These are phyloP conservation scores for Cupressus sempervirens DNA, from an alignment of 75 land plant genomes.

Conservation along the genomic window DNA sequence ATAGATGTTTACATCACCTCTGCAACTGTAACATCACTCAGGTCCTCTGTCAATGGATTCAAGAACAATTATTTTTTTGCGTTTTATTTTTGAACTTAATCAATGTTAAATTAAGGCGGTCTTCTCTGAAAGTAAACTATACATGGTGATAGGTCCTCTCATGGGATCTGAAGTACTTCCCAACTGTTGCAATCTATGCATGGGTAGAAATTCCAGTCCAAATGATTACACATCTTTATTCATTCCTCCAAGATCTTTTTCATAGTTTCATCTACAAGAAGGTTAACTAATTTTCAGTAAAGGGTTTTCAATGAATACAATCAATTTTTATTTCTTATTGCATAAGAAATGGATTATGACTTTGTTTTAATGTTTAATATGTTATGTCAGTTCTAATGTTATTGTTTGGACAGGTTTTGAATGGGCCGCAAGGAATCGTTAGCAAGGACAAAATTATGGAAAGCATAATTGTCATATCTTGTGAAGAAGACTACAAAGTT, in stretches of 20 bases:
- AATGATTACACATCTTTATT: not conserved
- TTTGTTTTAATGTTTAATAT: not conserved
- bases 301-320: not conserved
- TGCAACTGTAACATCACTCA: no score
- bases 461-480: slow-evolving; percentile 53
- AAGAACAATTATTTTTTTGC: no score
- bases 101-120: no score
- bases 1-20: no score
- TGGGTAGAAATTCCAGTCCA: not conserved
- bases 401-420: slow-evolving; percentile 17
- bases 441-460: slow-evolving; percentile 11
- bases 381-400: not conserved
- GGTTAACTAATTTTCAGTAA: not conserved
- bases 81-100: no score
- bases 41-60: no score
- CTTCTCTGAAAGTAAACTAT: no score
- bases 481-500: slow-evolving; percentile 69
- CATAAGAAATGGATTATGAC: not conserved
- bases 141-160: no score
- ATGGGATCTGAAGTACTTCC: no score
- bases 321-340: not conserved
- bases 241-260: not conserved
- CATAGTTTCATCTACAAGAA: not conserved
- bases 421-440: slow-evolving; percentile 14
- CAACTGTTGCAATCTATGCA: not conserved